Evolutionary conservation across 169 alveolate species (phyloP).

Genomic region (Fabrea salina): DNA sequence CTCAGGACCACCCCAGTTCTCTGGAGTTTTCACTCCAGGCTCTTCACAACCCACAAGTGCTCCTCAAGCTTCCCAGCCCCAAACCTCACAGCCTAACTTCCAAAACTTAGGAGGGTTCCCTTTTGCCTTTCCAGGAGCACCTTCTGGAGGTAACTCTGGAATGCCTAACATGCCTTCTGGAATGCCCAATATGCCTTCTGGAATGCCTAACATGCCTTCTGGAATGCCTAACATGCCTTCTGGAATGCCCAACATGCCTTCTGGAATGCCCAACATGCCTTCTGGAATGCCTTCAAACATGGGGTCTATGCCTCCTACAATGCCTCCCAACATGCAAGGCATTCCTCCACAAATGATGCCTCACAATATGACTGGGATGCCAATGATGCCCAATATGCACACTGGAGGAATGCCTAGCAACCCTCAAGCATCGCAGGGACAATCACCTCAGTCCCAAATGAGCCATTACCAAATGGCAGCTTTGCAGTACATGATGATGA

Average conservation of each 20-base stretch:
- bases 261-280: neutral
- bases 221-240: neutral
- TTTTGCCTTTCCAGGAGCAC: neutral
- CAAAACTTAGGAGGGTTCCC: too few species aligned
- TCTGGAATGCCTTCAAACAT: neutral
- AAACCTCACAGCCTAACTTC: too few species aligned
- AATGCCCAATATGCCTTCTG: neutral
- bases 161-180: too few species aligned
- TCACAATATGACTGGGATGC: neutral
- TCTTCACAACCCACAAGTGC: too few species aligned
- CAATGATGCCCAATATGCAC: neutral
- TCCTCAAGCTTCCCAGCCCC: too few species aligned
- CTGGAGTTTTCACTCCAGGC: too few species aligned
- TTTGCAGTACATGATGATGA: slow-evolving; percentile 13
- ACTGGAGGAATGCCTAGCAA: slow-evolving; percentile 20
- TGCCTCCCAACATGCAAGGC: neutral
- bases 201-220: neutral
- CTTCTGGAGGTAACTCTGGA: neutral
- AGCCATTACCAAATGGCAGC: neutral
- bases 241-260: neutral
- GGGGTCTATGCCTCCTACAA: neutral
- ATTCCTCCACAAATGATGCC: neutral
- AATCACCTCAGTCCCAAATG: neutral
- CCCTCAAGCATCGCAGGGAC: neutral
- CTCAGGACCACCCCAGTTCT: too few species aligned